A percentile compares a stretch with the other conserved stretches of the same genome.
Conservation (phyloP, 2,329 filamentous ascomycete species). For the Decorospora gaudefroyi region DNA sequence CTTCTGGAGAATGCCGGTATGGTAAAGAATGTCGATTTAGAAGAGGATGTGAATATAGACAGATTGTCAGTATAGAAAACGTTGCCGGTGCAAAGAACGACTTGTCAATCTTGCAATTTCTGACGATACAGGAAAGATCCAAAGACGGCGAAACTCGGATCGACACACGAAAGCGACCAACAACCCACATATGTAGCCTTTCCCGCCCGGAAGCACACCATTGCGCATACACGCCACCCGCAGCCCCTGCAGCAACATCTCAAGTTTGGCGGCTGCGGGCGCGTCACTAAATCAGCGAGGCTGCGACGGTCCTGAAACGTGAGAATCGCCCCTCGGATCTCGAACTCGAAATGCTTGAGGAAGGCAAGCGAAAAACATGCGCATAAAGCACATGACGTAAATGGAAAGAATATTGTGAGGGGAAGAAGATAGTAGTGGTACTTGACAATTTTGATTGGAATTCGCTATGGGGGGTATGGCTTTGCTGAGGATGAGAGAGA, state of each 20-base stretch:
- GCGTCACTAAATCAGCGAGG: slow-evolving; percentile 19
- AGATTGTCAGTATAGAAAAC: background rate
- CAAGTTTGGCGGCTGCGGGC: too few relatives aligned
- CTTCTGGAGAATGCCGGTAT: background rate
- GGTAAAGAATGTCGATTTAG: background rate
- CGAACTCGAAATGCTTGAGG: slow-evolving; percentile 1
- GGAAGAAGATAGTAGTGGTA: background rate
- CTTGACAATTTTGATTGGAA: slow-evolving; percentile 5
- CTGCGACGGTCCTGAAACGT: slow-evolving; percentile 37
- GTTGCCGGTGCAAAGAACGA: background rate
- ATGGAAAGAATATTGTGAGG: background rate
- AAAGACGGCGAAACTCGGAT: too few relatives aligned
- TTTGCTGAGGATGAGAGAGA: slow-evolving; percentile 4
- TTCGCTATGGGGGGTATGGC: slow-evolving; percentile 18
- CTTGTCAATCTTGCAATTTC: too few relatives aligned
- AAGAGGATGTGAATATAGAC: too few relatives aligned
- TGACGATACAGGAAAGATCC: too few relatives aligned
- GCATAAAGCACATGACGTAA: slow-evolving; percentile 1
- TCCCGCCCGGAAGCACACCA: background rate
- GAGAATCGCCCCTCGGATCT: slow-evolving; percentile 1
- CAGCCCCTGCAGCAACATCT: too few relatives aligned
- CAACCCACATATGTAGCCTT: slow-evolving; percentile 4
- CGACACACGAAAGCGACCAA: background rate
- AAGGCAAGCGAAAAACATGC: background rate
- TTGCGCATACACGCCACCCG: too few relatives aligned